phyloP scores from a whole-genome alignment of 305 asterid species.

The Stenogyne calaminthoides region DNA sequence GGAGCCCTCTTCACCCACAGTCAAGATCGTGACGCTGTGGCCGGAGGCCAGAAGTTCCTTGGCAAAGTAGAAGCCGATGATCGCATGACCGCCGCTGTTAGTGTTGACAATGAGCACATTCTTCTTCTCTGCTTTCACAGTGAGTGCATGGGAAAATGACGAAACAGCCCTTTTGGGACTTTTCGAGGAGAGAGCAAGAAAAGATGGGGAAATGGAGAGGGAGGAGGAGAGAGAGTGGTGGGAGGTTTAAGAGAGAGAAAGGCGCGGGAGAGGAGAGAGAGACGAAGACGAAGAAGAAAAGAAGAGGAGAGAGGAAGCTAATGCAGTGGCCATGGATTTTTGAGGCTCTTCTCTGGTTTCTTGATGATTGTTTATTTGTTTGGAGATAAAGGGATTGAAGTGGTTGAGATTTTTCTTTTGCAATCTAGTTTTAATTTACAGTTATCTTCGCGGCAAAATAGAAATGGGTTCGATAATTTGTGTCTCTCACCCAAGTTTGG shows the following conservation, averaged over 20 bases:
- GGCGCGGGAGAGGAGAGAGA: conserved; percentile 42
- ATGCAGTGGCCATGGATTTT: conserved; percentile 68
- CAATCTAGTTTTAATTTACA: conserved; percentile 26
- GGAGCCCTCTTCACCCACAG: conserved; percentile 85
- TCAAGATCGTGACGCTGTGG: conserved; percentile 73
- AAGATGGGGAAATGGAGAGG: conserved; percentile 60
- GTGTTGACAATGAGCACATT: conserved; percentile 85
- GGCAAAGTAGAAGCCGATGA: conserved; percentile 89
- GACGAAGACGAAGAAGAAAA: conserved; percentile 35
- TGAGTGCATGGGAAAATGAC: conserved; percentile 35
- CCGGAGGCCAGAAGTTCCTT: conserved; percentile 82
- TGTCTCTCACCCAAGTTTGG: no score
- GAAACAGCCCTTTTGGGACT: conserved; percentile 37
- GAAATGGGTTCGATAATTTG: no score
- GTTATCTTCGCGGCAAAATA: conserved; percentile 30
- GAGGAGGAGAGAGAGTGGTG: conserved; percentile 49
- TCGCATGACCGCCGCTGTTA: conserved; percentile 94
- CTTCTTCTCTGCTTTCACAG: conserved; percentile 76
- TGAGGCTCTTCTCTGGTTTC: neutral
- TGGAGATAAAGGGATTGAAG: conserved; percentile 31
- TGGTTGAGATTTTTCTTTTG: conserved; percentile 15
- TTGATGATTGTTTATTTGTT: conserved; percentile 27
- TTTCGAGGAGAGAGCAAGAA: conserved; percentile 32
- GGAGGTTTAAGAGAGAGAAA: conserved; percentile 43
- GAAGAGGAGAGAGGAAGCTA: conserved; percentile 51